phyloP scores from a whole-genome alignment of 2,329 filamentous ascomycete species.

The Diaporthe sp. region DNA sequence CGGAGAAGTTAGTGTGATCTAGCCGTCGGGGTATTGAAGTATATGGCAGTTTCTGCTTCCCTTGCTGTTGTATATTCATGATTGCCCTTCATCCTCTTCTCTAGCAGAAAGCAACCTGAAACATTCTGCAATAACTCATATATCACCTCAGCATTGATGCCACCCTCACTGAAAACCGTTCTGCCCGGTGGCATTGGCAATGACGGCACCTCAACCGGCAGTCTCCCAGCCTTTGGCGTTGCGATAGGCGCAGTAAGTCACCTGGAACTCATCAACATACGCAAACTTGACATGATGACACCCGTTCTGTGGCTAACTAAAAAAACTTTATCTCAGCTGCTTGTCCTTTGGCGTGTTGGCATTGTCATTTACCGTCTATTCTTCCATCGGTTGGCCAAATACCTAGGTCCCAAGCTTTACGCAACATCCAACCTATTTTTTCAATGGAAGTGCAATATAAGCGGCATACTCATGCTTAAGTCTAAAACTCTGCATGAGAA shows the following conservation, averaged over 20 bases:
- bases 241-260: not conserved
- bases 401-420: constrained; percentile 18
- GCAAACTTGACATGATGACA: not conserved
- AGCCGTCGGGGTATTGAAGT: not conserved
- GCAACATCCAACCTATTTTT: constrained; percentile 21
- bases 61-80: not conserved
- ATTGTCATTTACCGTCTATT: constrained; percentile 22
- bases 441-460: not conserved
- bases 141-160: not conserved
- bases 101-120: not conserved
- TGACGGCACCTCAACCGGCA: not conserved
- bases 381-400: constrained; percentile 30
- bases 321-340: not conserved
- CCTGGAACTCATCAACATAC: not conserved
- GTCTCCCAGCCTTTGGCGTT: not conserved
- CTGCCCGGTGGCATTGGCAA: not conserved
- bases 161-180: not conserved
- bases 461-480: not conserved
- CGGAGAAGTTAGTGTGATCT: no score
- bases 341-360: constrained; percentile 7
- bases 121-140: not conserved
- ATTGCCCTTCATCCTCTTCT: not conserved
- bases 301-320: not conserved
- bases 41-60: not conserved
- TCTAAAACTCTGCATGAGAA: not conserved